These are phyloP conservation scores for Piper longum DNA, from an alignment of 164 flowering plant genomes.

Conservation along the genomic window DNA sequence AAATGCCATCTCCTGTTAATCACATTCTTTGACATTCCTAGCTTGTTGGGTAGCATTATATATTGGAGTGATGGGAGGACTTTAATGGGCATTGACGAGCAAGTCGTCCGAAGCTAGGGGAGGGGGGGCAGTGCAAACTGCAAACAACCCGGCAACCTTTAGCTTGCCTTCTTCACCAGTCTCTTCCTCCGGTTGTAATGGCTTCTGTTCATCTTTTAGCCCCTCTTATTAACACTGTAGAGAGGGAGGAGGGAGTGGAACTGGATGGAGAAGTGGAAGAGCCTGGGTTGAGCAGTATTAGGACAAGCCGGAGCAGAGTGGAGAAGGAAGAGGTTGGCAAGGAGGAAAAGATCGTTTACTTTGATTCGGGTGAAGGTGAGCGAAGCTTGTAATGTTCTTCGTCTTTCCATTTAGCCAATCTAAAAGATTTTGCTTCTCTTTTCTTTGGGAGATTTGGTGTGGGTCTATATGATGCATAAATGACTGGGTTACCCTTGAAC, in stretches of 20 bases:
- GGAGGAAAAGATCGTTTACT: background rate
- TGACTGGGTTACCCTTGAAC: background rate
- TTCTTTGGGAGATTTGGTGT: background rate
- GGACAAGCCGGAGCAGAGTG: background rate
- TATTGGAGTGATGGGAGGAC: too few relatives aligned
- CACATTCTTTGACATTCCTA: too few relatives aligned
- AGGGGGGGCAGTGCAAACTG: too few relatives aligned
- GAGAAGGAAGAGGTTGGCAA: constrained; percentile 1
- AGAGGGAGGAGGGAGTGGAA: background rate
- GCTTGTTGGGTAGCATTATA: too few relatives aligned
- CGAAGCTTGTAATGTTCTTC: background rate
- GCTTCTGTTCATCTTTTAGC: background rate
- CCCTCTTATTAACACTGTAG: background rate
- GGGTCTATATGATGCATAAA: background rate
- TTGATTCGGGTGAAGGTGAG: constrained; percentile 2
- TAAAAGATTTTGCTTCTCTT: too few relatives aligned
- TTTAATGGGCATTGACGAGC: too few relatives aligned
- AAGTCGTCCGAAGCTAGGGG: too few relatives aligned
- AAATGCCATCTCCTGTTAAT: too few relatives aligned
- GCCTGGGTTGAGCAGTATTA: background rate
- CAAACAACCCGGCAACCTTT: too few relatives aligned
- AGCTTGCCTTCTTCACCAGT: too few relatives aligned
- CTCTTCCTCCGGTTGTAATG: background rate
- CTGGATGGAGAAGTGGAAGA: background rate
- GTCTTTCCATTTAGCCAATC: background rate